These are phyloP conservation scores for Jaminaea rosea DNA, from an alignment of 1,284 basidiomycete genomes.

Conservation along the genomic window DNA sequence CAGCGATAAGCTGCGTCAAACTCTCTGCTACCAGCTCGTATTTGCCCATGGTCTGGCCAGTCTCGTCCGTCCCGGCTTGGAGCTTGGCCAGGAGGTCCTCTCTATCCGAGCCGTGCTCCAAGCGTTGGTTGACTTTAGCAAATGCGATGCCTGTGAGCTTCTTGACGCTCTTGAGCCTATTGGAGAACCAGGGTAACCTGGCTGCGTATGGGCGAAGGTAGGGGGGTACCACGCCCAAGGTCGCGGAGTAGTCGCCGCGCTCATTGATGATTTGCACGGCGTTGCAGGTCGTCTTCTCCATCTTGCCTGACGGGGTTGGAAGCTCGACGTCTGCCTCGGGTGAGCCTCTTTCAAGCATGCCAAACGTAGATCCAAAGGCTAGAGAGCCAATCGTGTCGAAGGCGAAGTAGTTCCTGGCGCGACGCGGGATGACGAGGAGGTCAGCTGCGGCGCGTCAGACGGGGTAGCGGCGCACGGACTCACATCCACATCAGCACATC, in stretches of 20 bases:
- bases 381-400: slow-evolving; percentile 53
- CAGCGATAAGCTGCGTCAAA: slow-evolving; percentile 70
- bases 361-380: slow-evolving; percentile 57
- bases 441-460: no score
- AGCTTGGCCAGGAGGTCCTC: slow-evolving; percentile 72
- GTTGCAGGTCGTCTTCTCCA: slow-evolving; percentile 55
- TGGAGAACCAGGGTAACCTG: slow-evolving; percentile 58
- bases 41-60: slow-evolving; percentile 66
- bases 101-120: slow-evolving; percentile 55
- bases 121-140: slow-evolving; percentile 66
- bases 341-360: slow-evolving; percentile 69
- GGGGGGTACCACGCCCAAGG: slow-evolving; percentile 69
- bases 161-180: slow-evolving; percentile 62
- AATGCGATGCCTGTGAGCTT: slow-evolving; percentile 59
- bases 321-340: slow-evolving; percentile 59
- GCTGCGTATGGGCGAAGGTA: slow-evolving; percentile 46
- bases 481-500: neutral
- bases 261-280: slow-evolving; percentile 80
- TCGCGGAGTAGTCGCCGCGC: slow-evolving; percentile 75
- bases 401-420: slow-evolving; percentile 71
- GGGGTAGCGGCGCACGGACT: no score
- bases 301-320: slow-evolving; percentile 51
- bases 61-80: slow-evolving; percentile 65
- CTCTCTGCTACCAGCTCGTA: slow-evolving; percentile 76
- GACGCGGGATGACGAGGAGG: no score